Evolutionary conservation across 2,329 filamentous ascomycete species (phyloP).

Genomic region (Fusarium sublunatum): DNA sequence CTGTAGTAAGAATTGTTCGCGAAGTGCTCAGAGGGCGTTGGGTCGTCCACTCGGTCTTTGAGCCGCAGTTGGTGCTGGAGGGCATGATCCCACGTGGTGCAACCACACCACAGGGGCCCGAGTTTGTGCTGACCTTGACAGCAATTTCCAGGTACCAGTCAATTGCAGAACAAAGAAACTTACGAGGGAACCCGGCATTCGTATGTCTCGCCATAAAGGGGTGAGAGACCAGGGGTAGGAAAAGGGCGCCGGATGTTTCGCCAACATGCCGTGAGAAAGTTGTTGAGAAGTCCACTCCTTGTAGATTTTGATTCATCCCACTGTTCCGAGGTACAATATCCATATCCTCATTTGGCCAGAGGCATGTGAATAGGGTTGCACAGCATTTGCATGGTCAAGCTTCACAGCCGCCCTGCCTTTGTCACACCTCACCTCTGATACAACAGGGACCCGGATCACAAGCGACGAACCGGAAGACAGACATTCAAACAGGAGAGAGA

Average conservation of each 20-base stretch:
- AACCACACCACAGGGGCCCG: conserved; percentile 36
- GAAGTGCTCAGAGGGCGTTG: conserved; percentile 24
- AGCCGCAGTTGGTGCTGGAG: conserved; percentile 34
- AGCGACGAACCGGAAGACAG: conserved; percentile 26
- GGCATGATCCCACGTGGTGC: conserved; percentile 44
- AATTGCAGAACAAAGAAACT: conserved; percentile 21
- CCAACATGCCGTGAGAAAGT: conserved; percentile 13
- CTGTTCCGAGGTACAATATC: conserved; percentile 5
- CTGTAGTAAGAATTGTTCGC: conserved; percentile 18
- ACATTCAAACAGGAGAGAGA: conserved; percentile 8
- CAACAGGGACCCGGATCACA: conserved; percentile 30
- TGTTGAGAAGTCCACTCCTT: conserved; percentile 9
- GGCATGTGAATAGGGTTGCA: conserved; percentile 32
- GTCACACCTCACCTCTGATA: conserved; percentile 24
- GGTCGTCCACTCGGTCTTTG: conserved; percentile 36
- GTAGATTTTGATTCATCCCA: conserved; percentile 19
- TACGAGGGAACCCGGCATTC: not conserved
- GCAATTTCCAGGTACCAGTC: conserved; percentile 13
- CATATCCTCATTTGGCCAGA: conserved; percentile 14
- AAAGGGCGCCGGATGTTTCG: conserved; percentile 21
- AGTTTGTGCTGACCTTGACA: conserved; percentile 16
- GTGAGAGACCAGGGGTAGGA: conserved; percentile 2
- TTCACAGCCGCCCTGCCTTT: conserved; percentile 33
- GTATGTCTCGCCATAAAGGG: conserved; percentile 12
- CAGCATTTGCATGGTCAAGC: conserved; percentile 22